A percentile compares a stretch with the other conserved stretches of the same genome.
Conservation (phyloP, 1,139 yeast species). For the Ogataea hybrid region DNA sequence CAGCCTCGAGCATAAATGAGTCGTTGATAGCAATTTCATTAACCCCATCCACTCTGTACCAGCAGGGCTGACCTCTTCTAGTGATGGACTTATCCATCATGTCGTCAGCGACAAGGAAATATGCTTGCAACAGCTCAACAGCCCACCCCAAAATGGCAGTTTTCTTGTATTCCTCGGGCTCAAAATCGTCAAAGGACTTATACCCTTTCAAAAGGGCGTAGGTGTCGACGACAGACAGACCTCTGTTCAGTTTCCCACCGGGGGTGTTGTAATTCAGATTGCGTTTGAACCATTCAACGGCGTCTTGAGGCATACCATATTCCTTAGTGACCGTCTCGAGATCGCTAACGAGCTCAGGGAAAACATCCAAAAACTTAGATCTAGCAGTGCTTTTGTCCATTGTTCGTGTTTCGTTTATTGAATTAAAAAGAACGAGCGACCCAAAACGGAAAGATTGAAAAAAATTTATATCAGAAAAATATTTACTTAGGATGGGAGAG, state of each 20-base stretch:
- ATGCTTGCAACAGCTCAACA: constrained; percentile 92
- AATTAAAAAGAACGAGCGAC: background rate
- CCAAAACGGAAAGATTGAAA: constrained; percentile 6
- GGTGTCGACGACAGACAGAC: constrained; percentile 92
- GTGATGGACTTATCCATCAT: constrained; percentile 98
- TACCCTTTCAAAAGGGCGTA: constrained; percentile 73
- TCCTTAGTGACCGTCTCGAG: constrained; percentile 57
- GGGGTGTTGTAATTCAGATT: constrained; percentile 85
- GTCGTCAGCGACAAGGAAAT: constrained; percentile 96
- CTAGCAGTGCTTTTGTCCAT: constrained; percentile 44
- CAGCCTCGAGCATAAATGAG: constrained; percentile 94
- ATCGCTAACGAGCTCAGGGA: constrained; percentile 79
- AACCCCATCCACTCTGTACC: constrained; percentile 83
- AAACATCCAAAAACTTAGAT: constrained; percentile 66
- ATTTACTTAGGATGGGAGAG: constrained; percentile 4
- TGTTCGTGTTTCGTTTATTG: constrained; percentile 5
- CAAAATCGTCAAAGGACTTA: constrained; percentile 56
- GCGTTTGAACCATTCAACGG: constrained; percentile 79
- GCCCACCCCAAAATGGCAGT: constrained; percentile 96
- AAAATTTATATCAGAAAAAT: constrained; percentile 11
- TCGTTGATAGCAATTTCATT: constrained; percentile 96
- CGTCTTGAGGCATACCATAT: constrained; percentile 85
- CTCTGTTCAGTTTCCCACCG: constrained; percentile 97
- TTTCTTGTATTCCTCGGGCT: constrained; percentile 69
- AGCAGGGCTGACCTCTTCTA: constrained; percentile 98